Conservation (phyloP, 768 basidiomycete species). For the Pleurotus eryngii region DNA sequence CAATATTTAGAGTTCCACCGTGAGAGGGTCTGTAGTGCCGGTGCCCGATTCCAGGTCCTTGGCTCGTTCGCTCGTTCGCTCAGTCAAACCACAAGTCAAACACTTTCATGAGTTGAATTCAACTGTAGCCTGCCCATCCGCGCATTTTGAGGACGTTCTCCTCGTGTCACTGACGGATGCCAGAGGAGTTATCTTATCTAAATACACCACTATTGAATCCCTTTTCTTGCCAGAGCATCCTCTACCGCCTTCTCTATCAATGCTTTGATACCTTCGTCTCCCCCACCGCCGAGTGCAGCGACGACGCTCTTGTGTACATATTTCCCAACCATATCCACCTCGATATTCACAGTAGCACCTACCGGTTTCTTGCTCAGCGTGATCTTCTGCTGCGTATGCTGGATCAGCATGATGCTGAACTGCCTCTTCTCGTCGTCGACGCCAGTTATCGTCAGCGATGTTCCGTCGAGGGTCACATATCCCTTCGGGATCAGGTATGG, state of each 20-base stretch:
- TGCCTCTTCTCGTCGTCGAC: constrained; percentile 60
- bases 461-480: constrained; percentile 91
- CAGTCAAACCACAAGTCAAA: too few species aligned
- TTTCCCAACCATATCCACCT: constrained; percentile 94
- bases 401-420: constrained; percentile 94
- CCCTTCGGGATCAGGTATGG: constrained; percentile 91
- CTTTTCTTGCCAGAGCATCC: constrained; percentile 47
- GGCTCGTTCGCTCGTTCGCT: too few species aligned
- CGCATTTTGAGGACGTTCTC: too few species aligned
- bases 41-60: too few species aligned
- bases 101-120: too few species aligned
- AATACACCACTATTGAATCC: constrained; percentile 19
- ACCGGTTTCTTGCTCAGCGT: constrained; percentile 70
- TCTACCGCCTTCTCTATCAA: constrained; percentile 60
- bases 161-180: too few species aligned
- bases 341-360: constrained; percentile 88
- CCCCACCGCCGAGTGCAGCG: constrained; percentile 59
- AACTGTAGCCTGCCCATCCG: too few species aligned
- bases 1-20: too few species aligned
- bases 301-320: constrained; percentile 83
- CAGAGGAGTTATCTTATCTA: not conserved
- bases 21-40: too few species aligned
- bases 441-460: constrained; percentile 85
- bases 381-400: constrained; percentile 88
- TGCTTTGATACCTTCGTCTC: constrained; percentile 40